Conservation (phyloP, 306 rosid genomes). For the Acacia crassicarpa region DNA sequence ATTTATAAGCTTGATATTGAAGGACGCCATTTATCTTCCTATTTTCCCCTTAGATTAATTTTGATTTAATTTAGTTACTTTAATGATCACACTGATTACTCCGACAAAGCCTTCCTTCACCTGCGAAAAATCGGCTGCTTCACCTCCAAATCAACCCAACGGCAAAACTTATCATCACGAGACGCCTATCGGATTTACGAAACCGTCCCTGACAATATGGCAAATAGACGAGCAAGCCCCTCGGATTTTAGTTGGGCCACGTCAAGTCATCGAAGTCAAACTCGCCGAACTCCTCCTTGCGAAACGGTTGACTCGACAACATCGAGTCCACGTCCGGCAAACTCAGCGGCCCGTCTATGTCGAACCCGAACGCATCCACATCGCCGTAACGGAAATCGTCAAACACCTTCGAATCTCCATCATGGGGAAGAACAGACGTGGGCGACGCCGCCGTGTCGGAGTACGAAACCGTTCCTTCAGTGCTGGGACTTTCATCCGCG, state of each 20-base stretch:
- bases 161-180: conserved; percentile 9
- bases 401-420: conserved; percentile 24
- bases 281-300: conserved; percentile 70
- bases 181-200: conserved; percentile 27
- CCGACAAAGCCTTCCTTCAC: not conserved
- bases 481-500: not conserved
- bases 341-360: conserved; percentile 47
- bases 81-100: not conserved
- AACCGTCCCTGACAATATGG: not conserved
- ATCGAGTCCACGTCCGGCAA: conserved; percentile 40
- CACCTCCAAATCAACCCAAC: conserved; percentile 9
- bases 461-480: conserved; percentile 32
- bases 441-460: conserved; percentile 50
- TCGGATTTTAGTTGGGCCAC: conserved; percentile 31
- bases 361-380: conserved; percentile 48
- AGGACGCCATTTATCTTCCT: not conserved
- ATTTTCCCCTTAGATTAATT: not conserved
- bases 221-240: conserved; percentile 18
- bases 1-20: not conserved
- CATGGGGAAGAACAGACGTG: conserved; percentile 57
- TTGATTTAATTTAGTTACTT: not conserved
- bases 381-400: conserved; percentile 39
- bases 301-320: conserved; percentile 39
- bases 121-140: conserved; percentile 6
- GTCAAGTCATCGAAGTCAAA: conserved; percentile 61